A percentile compares a stretch with the other conserved stretches of the same genome.
Conservation (phyloP, 768 basidiomycete genomes). For the Boletellus ananiceps region DNA sequence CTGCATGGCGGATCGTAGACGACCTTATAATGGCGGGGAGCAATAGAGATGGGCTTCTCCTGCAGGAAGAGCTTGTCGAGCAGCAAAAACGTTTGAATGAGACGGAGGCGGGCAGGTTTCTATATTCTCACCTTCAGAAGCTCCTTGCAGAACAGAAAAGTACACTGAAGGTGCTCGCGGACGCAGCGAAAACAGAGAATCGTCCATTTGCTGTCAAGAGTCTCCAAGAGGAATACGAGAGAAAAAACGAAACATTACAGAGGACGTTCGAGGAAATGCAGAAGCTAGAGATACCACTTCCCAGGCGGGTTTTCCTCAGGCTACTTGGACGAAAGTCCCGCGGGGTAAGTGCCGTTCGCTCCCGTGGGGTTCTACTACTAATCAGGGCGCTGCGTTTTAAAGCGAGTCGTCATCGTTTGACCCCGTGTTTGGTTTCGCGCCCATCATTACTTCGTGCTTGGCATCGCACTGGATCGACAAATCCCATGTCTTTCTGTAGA, state of each 20-base stretch:
- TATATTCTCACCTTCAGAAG: constrained; percentile 15
- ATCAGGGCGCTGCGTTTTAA: neutral
- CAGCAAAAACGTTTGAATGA: constrained; percentile 16
- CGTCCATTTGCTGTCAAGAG: too few relatives aligned
- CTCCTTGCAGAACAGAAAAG: constrained; percentile 17
- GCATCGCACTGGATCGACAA: too few relatives aligned
- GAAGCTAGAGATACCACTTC: constrained; percentile 14
- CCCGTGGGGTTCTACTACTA: neutral
- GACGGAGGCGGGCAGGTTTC: constrained; percentile 18
- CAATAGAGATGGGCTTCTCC: neutral
- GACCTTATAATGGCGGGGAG: neutral
- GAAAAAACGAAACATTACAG: constrained; percentile 6
- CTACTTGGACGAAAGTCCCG: constrained; percentile 7
- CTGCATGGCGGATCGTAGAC: constrained; percentile 2
- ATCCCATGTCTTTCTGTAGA: too few relatives aligned
- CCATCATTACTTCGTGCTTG: too few relatives aligned
- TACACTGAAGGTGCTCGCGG: constrained; percentile 12
- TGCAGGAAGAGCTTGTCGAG: constrained; percentile 19
- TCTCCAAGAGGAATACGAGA: constrained; percentile 12
- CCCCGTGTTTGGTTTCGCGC: too few relatives aligned
- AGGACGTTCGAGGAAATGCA: constrained; percentile 21
- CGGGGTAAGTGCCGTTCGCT: constrained; percentile 1
- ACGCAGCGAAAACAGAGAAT: constrained; percentile 13
- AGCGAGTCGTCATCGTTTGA: neutral
- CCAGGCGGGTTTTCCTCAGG: constrained; percentile 8